Percentiles rank a stretch among this genome's conserved stretches.
phyloP scores from a whole-genome alignment of 139 green algal genomes.

The Zygnema cylindricum region DNA sequence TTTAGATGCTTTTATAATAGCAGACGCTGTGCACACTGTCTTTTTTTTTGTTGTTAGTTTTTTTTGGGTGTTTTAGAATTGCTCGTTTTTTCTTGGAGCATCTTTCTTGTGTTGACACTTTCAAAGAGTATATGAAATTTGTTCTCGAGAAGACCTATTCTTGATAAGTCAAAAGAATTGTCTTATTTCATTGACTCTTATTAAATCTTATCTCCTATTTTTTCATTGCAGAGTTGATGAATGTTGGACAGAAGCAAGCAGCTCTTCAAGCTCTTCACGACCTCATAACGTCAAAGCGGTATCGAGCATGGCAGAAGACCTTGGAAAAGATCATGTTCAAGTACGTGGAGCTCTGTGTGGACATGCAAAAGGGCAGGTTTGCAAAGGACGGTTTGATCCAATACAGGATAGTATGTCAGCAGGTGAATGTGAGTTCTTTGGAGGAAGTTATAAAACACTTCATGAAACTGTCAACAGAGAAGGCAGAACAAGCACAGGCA shows the following conservation, averaged over 20 bases:
- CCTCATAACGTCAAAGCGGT: constrained; percentile 93
- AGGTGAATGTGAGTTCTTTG: constrained; percentile 91
- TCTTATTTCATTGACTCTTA: no score
- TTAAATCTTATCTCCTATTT: neutral
- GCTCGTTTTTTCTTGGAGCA: no score
- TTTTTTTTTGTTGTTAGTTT: no score
- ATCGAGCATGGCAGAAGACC: constrained; percentile 93
- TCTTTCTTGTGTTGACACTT: no score
- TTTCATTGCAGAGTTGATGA: constrained; percentile 84
- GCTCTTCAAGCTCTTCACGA: constrained; percentile 93
- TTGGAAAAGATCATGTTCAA: constrained; percentile 95
- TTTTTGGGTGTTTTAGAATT: no score
- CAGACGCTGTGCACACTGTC: no score
- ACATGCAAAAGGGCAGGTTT: constrained; percentile 79
- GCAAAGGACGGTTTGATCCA: constrained; percentile 98
- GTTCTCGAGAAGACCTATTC: no score
- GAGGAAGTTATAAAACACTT: constrained; percentile 99
- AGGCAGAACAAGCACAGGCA: constrained; percentile 84
- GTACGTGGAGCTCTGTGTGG: constrained; percentile 79
- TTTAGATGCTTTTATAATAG: no score
- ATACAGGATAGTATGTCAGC: constrained; percentile 97
- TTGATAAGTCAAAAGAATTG: no score
- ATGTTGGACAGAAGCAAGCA: constrained; percentile 84
- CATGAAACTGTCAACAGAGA: constrained; percentile 86
- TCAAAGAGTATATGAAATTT: no score